Percentiles rank a stretch among this genome's conserved stretches.
Conservation (phyloP, 495 filamentous ascomycete genomes). For the Cercophora scortea region DNA sequence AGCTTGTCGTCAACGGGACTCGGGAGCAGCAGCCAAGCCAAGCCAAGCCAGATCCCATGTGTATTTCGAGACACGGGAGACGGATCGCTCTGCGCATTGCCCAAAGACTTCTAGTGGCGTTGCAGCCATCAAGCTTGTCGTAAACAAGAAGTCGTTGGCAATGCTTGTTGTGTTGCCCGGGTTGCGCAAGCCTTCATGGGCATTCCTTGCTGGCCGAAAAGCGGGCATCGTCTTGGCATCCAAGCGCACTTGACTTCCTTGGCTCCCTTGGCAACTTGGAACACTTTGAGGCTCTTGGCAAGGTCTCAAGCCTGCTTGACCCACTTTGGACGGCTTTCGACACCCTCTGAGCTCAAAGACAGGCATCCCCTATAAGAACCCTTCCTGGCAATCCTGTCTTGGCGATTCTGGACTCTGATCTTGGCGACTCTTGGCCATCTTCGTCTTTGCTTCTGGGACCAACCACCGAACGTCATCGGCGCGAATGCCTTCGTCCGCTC, state of each 20-base stretch:
- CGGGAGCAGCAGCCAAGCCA: not conserved
- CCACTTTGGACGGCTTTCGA: not conserved
- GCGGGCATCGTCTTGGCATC: not conserved
- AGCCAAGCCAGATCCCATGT: not conserved
- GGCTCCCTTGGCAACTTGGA: conserved; percentile 15
- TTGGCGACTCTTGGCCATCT: not conserved
- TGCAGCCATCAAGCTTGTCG: not conserved
- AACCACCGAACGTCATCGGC: not conserved
- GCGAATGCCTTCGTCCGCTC: not conserved
- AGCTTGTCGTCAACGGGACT: not conserved
- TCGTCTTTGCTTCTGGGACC: not conserved
- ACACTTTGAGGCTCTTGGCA: conserved; percentile 22
- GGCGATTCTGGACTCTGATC: not conserved
- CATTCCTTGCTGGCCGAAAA: not conserved
- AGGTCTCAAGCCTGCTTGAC: conserved; percentile 24
- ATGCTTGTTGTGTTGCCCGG: conserved; percentile 6
- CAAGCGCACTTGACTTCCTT: not conserved
- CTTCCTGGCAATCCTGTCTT: conserved; percentile 1
- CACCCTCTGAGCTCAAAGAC: not conserved
- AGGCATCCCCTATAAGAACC: not conserved
- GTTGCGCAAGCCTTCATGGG: not conserved
- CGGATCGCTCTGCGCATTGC: not conserved
- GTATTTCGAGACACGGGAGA: not conserved
- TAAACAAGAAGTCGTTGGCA: not conserved
- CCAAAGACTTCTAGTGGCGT: not conserved